phyloP scores from a whole-genome alignment of 2,329 filamentous ascomycete species.

The Dothistroma septosporum region DNA sequence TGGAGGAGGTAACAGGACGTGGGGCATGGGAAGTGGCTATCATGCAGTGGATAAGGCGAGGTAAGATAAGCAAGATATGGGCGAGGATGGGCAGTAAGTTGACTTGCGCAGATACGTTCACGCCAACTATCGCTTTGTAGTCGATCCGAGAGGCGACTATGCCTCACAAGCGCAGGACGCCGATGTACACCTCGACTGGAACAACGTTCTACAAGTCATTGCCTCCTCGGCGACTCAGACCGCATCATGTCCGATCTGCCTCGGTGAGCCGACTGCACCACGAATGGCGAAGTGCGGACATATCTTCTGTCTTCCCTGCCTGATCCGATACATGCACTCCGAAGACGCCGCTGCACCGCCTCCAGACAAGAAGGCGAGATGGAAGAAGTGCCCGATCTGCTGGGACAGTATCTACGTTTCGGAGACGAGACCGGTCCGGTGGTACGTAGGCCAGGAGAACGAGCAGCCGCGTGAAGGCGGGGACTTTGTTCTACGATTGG shows the following conservation, averaged over 20 bases:
- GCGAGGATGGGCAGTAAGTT: conserved; percentile 3
- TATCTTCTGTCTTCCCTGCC: conserved; percentile 89
- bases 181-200: conserved; percentile 87
- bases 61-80: conserved; percentile 40
- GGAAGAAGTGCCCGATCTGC: conserved; percentile 96
- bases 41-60: conserved; percentile 87
- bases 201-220: conserved; percentile 82
- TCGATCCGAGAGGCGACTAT: conserved; percentile 77
- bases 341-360: conserved; percentile 62
- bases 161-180: conserved; percentile 76
- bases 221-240: conserved; percentile 85
- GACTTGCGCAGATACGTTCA: conserved; percentile 66
- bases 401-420: conserved; percentile 90
- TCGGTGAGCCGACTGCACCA: conserved; percentile 86
- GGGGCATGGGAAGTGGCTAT: conserved; percentile 83
- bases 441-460: conserved; percentile 84
- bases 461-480: conserved; percentile 75
- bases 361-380: conserved; percentile 67
- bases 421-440: conserved; percentile 82
- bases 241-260: conserved; percentile 87
- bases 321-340: conserved; percentile 94
- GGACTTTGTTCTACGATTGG: conserved; percentile 83
- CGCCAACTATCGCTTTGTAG: conserved; percentile 95
- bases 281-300: conserved; percentile 97
- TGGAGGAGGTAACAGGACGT: conserved; percentile 66